phyloP scores from a whole-genome alignment of 2,329 filamentous ascomycete genomes.

The Fonsecaea pugnacius region DNA sequence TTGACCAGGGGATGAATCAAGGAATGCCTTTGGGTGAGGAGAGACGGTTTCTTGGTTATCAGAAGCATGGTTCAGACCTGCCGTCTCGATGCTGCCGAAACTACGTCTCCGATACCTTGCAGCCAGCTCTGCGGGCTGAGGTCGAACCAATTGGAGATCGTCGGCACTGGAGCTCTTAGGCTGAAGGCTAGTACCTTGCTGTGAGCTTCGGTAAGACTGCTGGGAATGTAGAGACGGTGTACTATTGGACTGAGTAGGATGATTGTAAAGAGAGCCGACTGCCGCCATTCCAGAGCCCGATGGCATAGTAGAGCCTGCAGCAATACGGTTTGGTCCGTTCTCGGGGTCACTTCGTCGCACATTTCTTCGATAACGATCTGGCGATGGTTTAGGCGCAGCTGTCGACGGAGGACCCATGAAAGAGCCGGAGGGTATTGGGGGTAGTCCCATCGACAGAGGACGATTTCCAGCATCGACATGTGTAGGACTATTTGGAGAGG shows the following conservation, averaged over 20 bases:
- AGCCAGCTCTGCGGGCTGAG: conserved; percentile 65
- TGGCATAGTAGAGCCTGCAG: conserved; percentile 49
- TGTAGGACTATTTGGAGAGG: conserved; percentile 20
- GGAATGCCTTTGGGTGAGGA: conserved; percentile 42
- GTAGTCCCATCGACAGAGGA: conserved; percentile 29
- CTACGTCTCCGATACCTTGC: conserved; percentile 82
- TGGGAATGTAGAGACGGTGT: conserved; percentile 40
- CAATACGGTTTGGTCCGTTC: conserved; percentile 19
- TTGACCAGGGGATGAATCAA: conserved; percentile 37
- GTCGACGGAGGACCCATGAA: conserved; percentile 24
- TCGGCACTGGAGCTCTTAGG: conserved; percentile 67
- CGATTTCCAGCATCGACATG: conserved; percentile 31
- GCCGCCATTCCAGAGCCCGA: conserved; percentile 61
- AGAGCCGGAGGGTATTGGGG: conserved; percentile 27
- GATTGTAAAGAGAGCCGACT: conserved; percentile 61
- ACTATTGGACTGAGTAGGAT: conserved; percentile 47
- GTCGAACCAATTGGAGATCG: conserved; percentile 64
- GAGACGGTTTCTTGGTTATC: conserved; percentile 38
- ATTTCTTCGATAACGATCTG: conserved; percentile 80
- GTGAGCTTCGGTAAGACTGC: conserved; percentile 40
- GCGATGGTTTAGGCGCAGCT: conserved; percentile 66
- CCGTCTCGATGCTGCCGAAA: conserved; percentile 68
- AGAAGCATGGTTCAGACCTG: conserved; percentile 44
- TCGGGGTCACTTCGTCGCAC: conserved; percentile 58
- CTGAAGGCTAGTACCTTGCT: conserved; percentile 54